Base-by-base conservation (phyloP, 225 moss, liverwort and hornwort genomes). In the Physcomitrium patens region DNA sequence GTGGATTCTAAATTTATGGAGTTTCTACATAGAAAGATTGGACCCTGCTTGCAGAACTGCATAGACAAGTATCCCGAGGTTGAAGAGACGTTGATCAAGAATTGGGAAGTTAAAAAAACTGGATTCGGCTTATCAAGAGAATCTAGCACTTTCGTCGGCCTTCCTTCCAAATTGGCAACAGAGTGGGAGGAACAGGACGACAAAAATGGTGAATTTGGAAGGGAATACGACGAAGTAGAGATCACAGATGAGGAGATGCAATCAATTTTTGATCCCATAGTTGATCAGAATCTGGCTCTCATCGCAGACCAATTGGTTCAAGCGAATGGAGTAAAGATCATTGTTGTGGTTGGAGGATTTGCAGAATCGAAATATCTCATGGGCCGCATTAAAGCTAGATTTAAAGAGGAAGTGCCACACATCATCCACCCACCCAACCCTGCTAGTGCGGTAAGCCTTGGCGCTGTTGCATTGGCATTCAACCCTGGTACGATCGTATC, bases 261-360 rank as follows among this genome's bases (percentile, higher is more conserved):
- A 3, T 24, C 14, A 0, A 76, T 87, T 0, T 84, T 87, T 11
- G 76, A 81, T 69, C 76, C 77, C 1, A 67, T 87, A 7, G 70
- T 86, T 8, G 44, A 68, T 7, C 46, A 80, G 3, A 78, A 81
- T 10, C 48, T 83, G 9, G n/a, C 43, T 0, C 76, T 85, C 1
- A 87, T 90, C 10, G 26, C 59, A 3, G 23, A 37, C 0, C 82
- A 79, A 13, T 10, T 87, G 26, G 1, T 10, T 0, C 28, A 19
- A 0, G 23, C 50, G 18, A 55, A 58, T 1, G 54, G 46, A 4
- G 46, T 10, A 3, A 74, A 75, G 24, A 65, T 31, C 1, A 81
- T 90, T 16, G 71, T 86, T 12, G 55, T 86, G 17, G 88, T 84
- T 0, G 90, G 88, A 0, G 88, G 84, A 3, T 91, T 91, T 13